Evolutionary conservation across 176 grass and related monocot genomes (phyloP), one percentile per base, ranked within the genome.

Genomic region (Aegilops bicornis): DNA sequence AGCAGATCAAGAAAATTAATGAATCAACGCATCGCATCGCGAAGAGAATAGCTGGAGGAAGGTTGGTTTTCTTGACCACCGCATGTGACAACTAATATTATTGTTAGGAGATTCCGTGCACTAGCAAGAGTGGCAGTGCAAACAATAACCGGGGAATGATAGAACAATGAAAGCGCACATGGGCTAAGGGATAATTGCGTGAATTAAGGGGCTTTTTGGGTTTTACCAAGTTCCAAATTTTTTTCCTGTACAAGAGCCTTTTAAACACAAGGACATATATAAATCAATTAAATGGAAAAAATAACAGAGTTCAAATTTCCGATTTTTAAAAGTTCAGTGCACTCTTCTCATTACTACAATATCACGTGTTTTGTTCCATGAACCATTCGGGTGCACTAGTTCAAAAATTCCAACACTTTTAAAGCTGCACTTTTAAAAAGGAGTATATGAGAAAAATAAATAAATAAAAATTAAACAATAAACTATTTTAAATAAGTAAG

Each of bases 51-150:
- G 65, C 23, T 61, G n/a, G 63, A 63, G 16, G 48, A 76, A 79
- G 30, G 54, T 63, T 82, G 50, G 72, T 54, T 50, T 63, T 50
- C 47, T 72, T 82, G 69, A 62, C 62, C 48, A 69, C 76, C 35
- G 65, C 77, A 76, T 89, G 83, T 89, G 77, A 73, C 45, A 75
- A n/a, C 65, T 22, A 69, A 42, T 32, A 25, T 58, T 86, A 12
- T 79, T 35, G 7, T 59, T 29, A 24, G 13, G 71, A 86, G 64
- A 81, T 89, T 86, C 62, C 83, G 61, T 29, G 40, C 9, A 20
- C 27, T 77, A 59, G 74, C 30, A 29, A 77, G 74, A 20, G 47
- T 22, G 47, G 74, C 74, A 77, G 27, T 22, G 47, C 16, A 56
- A 32, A 31, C 17, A 77, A 47, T 32, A 76, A 76, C 16, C 9